Percentiles rank a stretch among this genome's conserved stretches.
These are phyloP conservation scores for Cryoendolithus antarcticus DNA, from an alignment of 2,329 filamentous ascomycete species.

Conservation along the genomic window DNA sequence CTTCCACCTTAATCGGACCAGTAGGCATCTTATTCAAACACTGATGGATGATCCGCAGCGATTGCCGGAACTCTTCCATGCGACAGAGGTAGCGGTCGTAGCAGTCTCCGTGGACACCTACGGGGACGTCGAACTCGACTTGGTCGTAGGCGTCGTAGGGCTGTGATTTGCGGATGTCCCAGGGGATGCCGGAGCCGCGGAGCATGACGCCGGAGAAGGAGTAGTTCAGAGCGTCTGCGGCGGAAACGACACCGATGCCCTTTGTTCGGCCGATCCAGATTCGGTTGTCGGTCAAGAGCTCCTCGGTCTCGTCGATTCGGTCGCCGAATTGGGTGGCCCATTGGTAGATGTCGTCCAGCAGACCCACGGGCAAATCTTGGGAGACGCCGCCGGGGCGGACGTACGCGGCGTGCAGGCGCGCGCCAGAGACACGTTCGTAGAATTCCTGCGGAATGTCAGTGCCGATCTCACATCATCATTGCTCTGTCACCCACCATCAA, in stretches of 20 bases:
- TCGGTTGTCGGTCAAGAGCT: slow-evolving; percentile 96
- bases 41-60: slow-evolving; percentile 94
- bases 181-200: slow-evolving; percentile 87
- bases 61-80: slow-evolving; percentile 99
- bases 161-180: slow-evolving; percentile 91
- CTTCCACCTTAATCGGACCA: slow-evolving; percentile 87
- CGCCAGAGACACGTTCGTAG: slow-evolving; percentile 97
- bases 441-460: slow-evolving; percentile 60
- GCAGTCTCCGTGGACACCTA: slow-evolving; percentile 94
- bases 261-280: slow-evolving; percentile 95
- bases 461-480: background rate
- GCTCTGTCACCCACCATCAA: slow-evolving; percentile 63
- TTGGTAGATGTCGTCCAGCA: slow-evolving; percentile 98
- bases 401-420: slow-evolving; percentile 93
- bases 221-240: slow-evolving; percentile 90
- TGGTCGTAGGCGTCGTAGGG: slow-evolving; percentile 97
- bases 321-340: slow-evolving; percentile 99
- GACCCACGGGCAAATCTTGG: slow-evolving; percentile 84
- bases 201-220: slow-evolving; percentile 97
- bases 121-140: slow-evolving; percentile 96
- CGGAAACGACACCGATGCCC: slow-evolving; percentile 81
- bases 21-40: slow-evolving; percentile 98
- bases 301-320: slow-evolving; percentile 96
- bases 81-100: slow-evolving; percentile 98
- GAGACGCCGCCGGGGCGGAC: slow-evolving; percentile 92